Evolutionary conservation across 305 asterid genomes (phyloP), one percentile per base, ranked within the genome.

Genomic region (Plantago lanceolata): DNA sequence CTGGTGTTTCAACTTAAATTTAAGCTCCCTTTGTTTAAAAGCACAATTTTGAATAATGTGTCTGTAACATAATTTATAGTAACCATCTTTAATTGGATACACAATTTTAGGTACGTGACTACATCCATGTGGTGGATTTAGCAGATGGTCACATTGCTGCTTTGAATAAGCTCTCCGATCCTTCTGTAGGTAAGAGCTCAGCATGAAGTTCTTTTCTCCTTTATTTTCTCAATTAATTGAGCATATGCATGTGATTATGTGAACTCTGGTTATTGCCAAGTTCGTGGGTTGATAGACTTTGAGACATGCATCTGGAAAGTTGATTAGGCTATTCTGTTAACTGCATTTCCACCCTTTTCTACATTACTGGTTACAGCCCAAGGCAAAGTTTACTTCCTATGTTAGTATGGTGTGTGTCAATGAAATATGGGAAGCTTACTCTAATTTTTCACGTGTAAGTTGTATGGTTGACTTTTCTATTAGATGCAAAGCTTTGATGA

Each of bases 121-220:
- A 93, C 59, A 89, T 93, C 75, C 98, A 93, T 79, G 90, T 93
- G 2, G 78, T 85, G 71, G 98, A 93, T 81, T 85, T 93, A 75
- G 95, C 97, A 49, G 91, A 93, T 48, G 98, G 98, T 51, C 97
- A 93, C 66, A 79, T 85, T 69, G 96, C 98, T 68, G 97, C 98
- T 29, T 73, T 93, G 76, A 77, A 69, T 74, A 93, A 89, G 79
- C 86, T 93, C 5, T 71, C 87, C 56, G 94, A 89, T 72, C 80
- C 90, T 74, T 78, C 96, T 51, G 77, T 83, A 73, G 96, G 98
- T 89, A 78, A 63, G 63, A 44, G 58, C 65, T 64, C 68, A 12
- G 52, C 15, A 33, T 24, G 12, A 58, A 16, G 21, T 40, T 51
- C 1, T n/a, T 48, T 50, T 31, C 48, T 18, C 31, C 15, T 13